Evolutionary conservation across 106 monocot species (phyloP).

Genomic region (Dioscorea alata): DNA sequence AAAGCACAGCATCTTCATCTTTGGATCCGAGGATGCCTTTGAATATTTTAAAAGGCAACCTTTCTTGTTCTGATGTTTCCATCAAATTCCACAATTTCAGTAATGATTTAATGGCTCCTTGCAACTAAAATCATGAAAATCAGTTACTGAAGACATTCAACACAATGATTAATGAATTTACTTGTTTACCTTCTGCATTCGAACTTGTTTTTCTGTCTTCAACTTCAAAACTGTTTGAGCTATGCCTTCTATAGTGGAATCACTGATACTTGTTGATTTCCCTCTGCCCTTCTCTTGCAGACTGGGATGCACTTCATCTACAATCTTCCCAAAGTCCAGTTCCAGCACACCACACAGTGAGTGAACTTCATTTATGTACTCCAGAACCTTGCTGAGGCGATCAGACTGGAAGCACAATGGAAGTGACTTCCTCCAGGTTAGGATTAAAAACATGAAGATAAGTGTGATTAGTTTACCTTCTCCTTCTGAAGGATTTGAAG

Average conservation of each 20-base stretch:
- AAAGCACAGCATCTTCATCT: slow-evolving; percentile 30
- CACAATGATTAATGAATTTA: not conserved
- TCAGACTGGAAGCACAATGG: slow-evolving; percentile 58
- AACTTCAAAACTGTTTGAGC: slow-evolving; percentile 43
- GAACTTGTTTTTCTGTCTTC: slow-evolving; percentile 58
- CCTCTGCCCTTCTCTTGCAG: slow-evolving; percentile 44
- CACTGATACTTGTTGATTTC: slow-evolving; percentile 65
- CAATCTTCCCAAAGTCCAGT: slow-evolving; percentile 56
- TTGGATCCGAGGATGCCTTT: slow-evolving; percentile 25
- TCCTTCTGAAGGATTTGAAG: slow-evolving; percentile 54
- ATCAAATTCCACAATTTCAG: slow-evolving; percentile 78
- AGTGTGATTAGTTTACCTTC: slow-evolving; percentile 35
- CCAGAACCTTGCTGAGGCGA: slow-evolving; percentile 61
- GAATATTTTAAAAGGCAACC: slow-evolving; percentile 38
- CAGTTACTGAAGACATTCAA: not conserved
- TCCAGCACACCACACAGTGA: slow-evolving; percentile 72
- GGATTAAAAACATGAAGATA: not conserved
- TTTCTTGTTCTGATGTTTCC: slow-evolving; percentile 75
- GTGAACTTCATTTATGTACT: slow-evolving; percentile 76
- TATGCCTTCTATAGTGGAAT: slow-evolving; percentile 69
- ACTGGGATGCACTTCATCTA: slow-evolving; percentile 70
- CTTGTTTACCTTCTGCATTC: slow-evolving; percentile 48
- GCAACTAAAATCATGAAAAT: slow-evolving; percentile 38
- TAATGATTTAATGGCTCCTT: slow-evolving; percentile 42
- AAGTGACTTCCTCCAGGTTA: not conserved